Conservation (phyloP, 2,329 filamentous ascomycete species). For the Aspergillus pseudotamarii region DNA sequence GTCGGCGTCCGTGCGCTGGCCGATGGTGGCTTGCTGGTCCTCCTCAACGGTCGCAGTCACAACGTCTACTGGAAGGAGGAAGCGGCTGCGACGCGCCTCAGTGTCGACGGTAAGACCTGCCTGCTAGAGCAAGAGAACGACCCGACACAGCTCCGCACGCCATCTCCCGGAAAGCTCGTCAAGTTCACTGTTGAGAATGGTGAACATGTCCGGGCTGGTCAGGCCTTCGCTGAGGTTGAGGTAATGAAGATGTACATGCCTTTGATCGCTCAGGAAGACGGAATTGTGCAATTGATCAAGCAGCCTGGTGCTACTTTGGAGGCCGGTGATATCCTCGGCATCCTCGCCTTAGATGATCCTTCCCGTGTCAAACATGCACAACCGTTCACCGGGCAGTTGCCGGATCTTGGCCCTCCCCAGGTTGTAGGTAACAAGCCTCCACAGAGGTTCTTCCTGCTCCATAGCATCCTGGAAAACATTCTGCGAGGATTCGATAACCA, state of each 20-base stretch:
- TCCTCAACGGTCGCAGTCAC: constrained; percentile 90
- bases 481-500: constrained; percentile 95
- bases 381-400: constrained; percentile 88
- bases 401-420: constrained; percentile 81
- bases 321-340: constrained; percentile 97
- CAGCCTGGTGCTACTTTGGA: constrained; percentile 97
- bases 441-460: constrained; percentile 78
- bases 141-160: constrained; percentile 91
- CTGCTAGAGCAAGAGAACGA: constrained; percentile 98
- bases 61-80: constrained; percentile 99
- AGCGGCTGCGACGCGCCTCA: constrained; percentile 90
- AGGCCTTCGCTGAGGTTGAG: constrained; percentile 94
- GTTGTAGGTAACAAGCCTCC: constrained; percentile 89
- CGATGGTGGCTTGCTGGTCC: constrained; percentile 88
- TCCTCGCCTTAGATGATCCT: constrained; percentile 91
- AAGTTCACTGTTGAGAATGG: constrained; percentile 97
- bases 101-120: constrained; percentile 97
- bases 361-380: constrained; percentile 95
- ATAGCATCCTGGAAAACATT: constrained; percentile 81
- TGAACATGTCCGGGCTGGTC: constrained; percentile 85
- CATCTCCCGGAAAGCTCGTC: constrained; percentile 95
- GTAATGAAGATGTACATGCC: constrained; percentile 99
- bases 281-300: constrained; percentile 97
- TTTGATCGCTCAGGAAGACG: constrained; percentile 89
- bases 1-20: constrained; percentile 90